Evolutionary conservation across 164 flowering plant species (phyloP), one percentile per base, ranked within the genome.

Genomic region (Nelumbo lutea): DNA sequence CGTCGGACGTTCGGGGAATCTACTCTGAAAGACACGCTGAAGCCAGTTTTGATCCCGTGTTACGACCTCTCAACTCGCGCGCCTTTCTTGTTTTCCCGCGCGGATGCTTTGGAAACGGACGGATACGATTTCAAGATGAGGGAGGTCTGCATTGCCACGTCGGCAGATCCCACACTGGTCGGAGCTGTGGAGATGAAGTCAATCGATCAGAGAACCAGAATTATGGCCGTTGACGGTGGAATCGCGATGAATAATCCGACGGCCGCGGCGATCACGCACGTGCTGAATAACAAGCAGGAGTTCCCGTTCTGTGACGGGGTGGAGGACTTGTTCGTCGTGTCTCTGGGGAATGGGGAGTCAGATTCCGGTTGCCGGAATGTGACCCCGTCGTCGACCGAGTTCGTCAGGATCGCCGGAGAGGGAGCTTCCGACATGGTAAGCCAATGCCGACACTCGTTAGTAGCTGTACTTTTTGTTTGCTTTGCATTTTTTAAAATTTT

Each of bases 221-320:
- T 85, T 68, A 11, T 71, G 48, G 90, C 83, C 68, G 84, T 85
- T 8, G 86, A 74, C 9, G 88, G 88, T 1, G 78, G 84, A 2
- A 61, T 84, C 3, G 81, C 89, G 42, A 86, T 84, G 88, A 86
- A 81, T 68, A 88, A 88, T 68, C 92, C 92, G 8, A 86, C 90
- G 58, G 89, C 89, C 0, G 84, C 86, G 2, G 90, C 93, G 0
- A 80, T 88, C 45, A 88, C 93, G 14, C 93, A 88, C 75, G 93
- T 86, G 68, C 74, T 88, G 51, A 84, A 88, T 62, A 88, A 88
- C 75, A 85, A 85, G 74, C 87, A 78, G 43, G 93, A 88, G 76
- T 86, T 88, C 50, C 93, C 93, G 1, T 79, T 80, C 40, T 83
- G 85, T 40, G 74, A 76, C 2, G 81, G 87, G 2, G 88, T 86